phyloP scores from a whole-genome alignment of 768 basidiomycete genomes.

The Collybia mongolica region DNA sequence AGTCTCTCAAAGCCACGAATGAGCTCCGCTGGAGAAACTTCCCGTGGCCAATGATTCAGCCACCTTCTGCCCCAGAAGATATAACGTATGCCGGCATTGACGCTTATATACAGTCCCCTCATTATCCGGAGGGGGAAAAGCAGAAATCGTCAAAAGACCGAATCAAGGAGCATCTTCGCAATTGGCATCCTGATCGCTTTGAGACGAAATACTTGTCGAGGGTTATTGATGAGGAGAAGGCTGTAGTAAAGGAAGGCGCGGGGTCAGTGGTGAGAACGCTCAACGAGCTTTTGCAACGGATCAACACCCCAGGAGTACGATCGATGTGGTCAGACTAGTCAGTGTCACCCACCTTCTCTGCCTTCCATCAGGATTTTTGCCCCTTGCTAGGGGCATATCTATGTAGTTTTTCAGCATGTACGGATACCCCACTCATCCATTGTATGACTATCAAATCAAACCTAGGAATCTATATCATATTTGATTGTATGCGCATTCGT shows the following conservation, averaged over 20 bases:
- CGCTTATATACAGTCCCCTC: constrained; percentile 60
- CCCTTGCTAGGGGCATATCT: constrained; percentile 4
- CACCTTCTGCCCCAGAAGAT: constrained; percentile 57
- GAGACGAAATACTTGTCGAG: constrained; percentile 65
- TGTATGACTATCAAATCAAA: constrained; percentile 24
- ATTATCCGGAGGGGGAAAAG: constrained; percentile 52
- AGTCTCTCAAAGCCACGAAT: constrained; percentile 35
- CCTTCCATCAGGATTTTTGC: no score
- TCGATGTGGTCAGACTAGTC: background rate
- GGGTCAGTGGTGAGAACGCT: constrained; percentile 69
- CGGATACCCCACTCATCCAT: constrained; percentile 24
- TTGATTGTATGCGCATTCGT: constrained; percentile 5
- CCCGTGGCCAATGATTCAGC: constrained; percentile 72
- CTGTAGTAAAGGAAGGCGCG: constrained; percentile 69
- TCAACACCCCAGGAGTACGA: constrained; percentile 35
- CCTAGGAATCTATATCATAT: constrained; percentile 18
- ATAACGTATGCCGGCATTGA: constrained; percentile 54
- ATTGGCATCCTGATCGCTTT: constrained; percentile 85
- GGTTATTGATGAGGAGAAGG: constrained; percentile 62
- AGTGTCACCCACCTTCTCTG: background rate
- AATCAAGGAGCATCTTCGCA: constrained; percentile 69
- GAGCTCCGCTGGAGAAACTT: constrained; percentile 64
- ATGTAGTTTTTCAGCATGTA: constrained; percentile 25
- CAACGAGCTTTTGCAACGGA: constrained; percentile 64
- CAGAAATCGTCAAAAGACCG: constrained; percentile 62